Evolutionary conservation across 805 yeast species (phyloP), one percentile per base, ranked within the genome.

Genomic region (Wickerhamomyces sydowiorum): DNA sequence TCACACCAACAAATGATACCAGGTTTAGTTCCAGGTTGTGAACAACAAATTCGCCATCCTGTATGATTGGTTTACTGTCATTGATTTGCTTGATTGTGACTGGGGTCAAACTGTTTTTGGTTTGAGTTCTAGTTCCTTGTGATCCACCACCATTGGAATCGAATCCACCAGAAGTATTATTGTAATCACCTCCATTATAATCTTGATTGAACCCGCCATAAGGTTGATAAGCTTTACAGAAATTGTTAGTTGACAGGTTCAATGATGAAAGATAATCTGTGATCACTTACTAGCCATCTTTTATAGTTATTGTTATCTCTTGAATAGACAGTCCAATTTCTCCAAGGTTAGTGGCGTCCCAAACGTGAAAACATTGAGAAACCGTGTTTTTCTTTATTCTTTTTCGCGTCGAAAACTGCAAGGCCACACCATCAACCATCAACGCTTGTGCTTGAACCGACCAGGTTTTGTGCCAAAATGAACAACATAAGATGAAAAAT

Each of bases 1-100:
- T 67, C 18, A 84, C 78, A 1, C 89, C 95, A 7, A 82, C 76
- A 52, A 84, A 73, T 21, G 80, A 71, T 12, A 85, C 82, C 57
- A 77, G 72, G 50, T 73, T 76, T 40, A 85, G 61, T 42, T 80
- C 82, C 32, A 82, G 73, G 36, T 78, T 78, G 52, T 78, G 72
- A 27, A 78, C 62, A 23, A 64, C 68, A 58, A 74, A 85, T 6
- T 82, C 83, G 12, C 83, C 85, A 56, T 85, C 95, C 32, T 82
- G 85, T 3, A 76, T 73, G 15, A 52, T 52, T 44, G 78, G 86
- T 14, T 71, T 66, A 4, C 85, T 73, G 40, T 81, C 86, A 44
- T 73, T 67, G 45, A 85, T 71, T 60, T 82, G 86, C 55, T 82
- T 84, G 52, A 85, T 78, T 1, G 95, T 84, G 12, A 83, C 88